phyloP scores from a whole-genome alignment of 345 rosid genomes.

The Geranium brycei region DNA sequence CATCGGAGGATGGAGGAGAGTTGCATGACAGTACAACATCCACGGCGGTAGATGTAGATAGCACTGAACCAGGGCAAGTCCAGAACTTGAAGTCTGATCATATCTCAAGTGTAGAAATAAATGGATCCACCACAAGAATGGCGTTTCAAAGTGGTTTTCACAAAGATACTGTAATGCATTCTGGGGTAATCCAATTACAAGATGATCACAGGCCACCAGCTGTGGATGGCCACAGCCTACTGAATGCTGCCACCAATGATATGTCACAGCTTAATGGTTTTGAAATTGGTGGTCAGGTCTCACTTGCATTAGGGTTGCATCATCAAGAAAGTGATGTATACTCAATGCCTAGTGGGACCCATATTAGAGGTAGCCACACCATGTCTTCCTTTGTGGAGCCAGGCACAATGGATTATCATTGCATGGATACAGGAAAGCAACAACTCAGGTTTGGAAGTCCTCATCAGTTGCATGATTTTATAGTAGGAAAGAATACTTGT shows the following conservation, averaged over 20 bases:
- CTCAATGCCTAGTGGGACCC: constrained; percentile 38
- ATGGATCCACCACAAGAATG: too few species aligned
- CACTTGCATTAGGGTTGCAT: constrained; percentile 77
- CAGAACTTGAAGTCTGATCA: too few species aligned
- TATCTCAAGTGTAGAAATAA: too few species aligned
- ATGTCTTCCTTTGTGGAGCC: constrained; percentile 27
- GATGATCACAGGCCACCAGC: constrained; percentile 26
- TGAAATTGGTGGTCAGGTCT: constrained; percentile 57
- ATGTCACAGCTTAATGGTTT: constrained; percentile 53
- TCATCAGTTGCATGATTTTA: constrained; percentile 73
- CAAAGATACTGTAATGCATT: constrained; percentile 23
- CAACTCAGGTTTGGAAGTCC: constrained; percentile 50
- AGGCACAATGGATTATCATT: constrained; percentile 40
- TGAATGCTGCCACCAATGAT: constrained; percentile 51
- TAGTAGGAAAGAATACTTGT: constrained; percentile 30
- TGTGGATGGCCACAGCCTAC: constrained; percentile 31
- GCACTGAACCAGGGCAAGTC: too few species aligned
- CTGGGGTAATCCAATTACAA: constrained; percentile 24
- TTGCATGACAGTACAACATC: constrained; percentile 9
- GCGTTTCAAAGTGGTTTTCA: constrained; percentile 24
- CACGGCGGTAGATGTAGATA: too few species aligned
- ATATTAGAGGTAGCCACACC: constrained; percentile 16
- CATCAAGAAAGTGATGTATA: constrained; percentile 45
- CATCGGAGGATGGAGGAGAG: constrained; percentile 34
- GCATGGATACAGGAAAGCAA: constrained; percentile 42